phyloP scores from a whole-genome alignment of 345 rosid species.

The Sonneratia caseolaris region DNA sequence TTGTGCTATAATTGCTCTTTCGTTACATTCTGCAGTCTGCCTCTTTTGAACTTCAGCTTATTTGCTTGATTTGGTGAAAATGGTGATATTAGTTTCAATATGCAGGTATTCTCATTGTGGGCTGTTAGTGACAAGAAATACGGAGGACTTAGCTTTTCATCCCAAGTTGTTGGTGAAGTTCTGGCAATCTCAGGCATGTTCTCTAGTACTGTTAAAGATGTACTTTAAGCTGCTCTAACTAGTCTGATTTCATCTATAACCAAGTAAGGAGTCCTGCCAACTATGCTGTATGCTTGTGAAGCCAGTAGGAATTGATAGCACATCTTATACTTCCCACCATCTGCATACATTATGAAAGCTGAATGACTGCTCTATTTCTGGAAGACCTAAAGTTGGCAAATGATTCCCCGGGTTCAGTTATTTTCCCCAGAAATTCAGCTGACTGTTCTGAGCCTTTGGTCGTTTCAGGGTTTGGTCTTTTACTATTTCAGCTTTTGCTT shows the following conservation, averaged over 20 bases:
- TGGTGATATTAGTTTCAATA: background rate
- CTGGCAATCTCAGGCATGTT: slow-evolving; percentile 44
- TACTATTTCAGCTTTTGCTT: slow-evolving; percentile 41
- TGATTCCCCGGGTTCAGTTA: background rate
- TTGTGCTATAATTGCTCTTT: background rate
- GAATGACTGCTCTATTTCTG: background rate
- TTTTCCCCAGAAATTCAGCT: background rate
- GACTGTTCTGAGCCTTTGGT: background rate
- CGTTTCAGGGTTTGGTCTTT: slow-evolving; percentile 34
- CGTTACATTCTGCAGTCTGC: background rate
- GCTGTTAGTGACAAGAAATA: slow-evolving; percentile 48
- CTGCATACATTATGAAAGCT: background rate
- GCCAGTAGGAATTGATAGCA: background rate
- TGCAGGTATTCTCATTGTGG: slow-evolving; percentile 54
- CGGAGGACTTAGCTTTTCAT: slow-evolving; percentile 56
- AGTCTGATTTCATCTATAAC: background rate
- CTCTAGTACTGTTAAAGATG: background rate
- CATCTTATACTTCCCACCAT: background rate
- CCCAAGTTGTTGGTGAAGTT: slow-evolving; percentile 59
- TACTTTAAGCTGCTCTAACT: background rate
- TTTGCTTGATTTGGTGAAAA: background rate
- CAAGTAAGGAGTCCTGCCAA: background rate
- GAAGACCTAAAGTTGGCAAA: background rate
- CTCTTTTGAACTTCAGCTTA: background rate
- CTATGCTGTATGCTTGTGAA: background rate